Evolutionary conservation across 192 early-diverging fungal genomes (phyloP), one percentile per base, ranked within the genome.

Genomic region (Allomyces macrogynus): DNA sequence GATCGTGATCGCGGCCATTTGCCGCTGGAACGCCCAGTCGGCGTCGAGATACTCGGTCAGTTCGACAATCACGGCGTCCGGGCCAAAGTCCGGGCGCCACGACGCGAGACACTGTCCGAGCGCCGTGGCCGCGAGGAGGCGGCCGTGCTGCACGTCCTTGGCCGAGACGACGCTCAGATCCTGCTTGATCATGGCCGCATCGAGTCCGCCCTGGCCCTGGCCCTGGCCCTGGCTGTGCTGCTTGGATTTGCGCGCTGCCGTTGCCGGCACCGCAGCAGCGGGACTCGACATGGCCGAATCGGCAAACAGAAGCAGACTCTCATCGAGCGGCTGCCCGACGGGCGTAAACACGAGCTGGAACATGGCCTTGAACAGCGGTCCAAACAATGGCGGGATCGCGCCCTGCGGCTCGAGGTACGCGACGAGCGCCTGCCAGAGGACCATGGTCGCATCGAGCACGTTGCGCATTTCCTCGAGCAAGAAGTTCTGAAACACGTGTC

Each of bases 401-500:
- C 24, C 26, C 44, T 25, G 26, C 61, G 63, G 32, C 14, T 65
- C 68, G 60, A 63, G 22, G 67, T 69, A 73, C 26, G 60, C 63
- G 62, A 82, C 75, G 23, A 89, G 68, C 61, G 69, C 75, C 16
- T 65, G 71, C 95, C 92, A 95, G 16, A 93, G 78, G 23, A 72
- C 66, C 3, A 83, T 43, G 0, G 86, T 82, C 54, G 77, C 64
- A 1, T 81, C 67, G 7, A 87, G 65, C 49, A 92, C 83, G 23
- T 76, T 40, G 23, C 74, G 64, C 49, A 57, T 57, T 57, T 92
- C 88, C 71, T 99, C 96, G 1, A 99, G 78, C 49, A 99, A 72
- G 62, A 97, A 72, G 70, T 97, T 97, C 72, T 99, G 94, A 69
- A 89, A 90, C 12, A 90, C 75, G 32, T 93, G 79, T 8, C 86